phyloP scores from a whole-genome alignment of 352 stramenopile genomes.

The Pythium dissimile region DNA sequence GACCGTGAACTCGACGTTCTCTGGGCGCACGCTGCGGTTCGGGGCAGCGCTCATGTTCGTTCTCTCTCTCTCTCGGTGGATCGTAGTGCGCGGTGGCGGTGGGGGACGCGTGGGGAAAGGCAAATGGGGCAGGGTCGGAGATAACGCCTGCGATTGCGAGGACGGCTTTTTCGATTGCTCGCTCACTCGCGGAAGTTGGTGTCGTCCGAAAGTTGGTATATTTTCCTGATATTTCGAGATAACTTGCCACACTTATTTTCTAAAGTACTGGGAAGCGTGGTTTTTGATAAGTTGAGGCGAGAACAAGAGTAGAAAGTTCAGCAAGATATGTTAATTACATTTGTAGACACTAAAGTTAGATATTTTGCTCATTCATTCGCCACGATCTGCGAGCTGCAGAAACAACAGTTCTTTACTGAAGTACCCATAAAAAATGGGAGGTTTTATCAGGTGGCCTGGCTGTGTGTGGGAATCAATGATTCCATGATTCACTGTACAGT shows the following conservation, averaged over 20 bases:
- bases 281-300: conserved; percentile 2
- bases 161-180: conserved; percentile 4
- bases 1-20: conserved; percentile 97
- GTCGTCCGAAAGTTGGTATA: not conserved
- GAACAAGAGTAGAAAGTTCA: not conserved
- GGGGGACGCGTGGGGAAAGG: not conserved
- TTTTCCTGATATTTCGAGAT: conserved; percentile 1
- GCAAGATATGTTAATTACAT: not conserved
- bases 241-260: not conserved
- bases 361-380: not conserved
- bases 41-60: conserved; percentile 25
- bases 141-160: conserved; percentile 7
- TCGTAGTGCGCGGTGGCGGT: not conserved
- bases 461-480: no score
- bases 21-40: conserved; percentile 79
- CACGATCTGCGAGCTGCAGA: not conserved
- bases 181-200: not conserved
- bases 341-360: not conserved
- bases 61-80: not conserved
- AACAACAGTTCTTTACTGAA: conserved; percentile 20
- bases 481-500: no score
- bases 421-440: conserved; percentile 1
- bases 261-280: not conserved
- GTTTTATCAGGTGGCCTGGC: conserved; percentile 8
- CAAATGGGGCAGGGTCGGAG: not conserved